Evolutionary conservation across 1,284 basidiomycete genomes (phyloP), one percentile per base, ranked within the genome.

Genomic region (Trichosporon coremiiforme): DNA sequence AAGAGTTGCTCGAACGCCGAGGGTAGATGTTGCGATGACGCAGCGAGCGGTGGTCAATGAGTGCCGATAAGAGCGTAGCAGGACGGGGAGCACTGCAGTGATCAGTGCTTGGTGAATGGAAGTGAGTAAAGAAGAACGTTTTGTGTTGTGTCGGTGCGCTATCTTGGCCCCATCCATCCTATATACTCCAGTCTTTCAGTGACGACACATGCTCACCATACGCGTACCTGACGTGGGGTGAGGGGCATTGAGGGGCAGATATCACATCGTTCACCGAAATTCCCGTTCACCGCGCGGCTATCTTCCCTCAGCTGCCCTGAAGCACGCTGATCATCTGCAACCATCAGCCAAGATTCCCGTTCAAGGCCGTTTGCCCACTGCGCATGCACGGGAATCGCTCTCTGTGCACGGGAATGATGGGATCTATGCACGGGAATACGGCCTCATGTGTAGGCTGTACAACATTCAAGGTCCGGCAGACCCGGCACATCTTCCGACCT

Each of bases 261-360:
- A 62, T 62, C 57, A 62, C 57, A 62, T 62, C 57, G 17, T 15
- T 6, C 57, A 20, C 13, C 25, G 29, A 65, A 50, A 65, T 65
- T 65, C 64, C 64, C 64, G 64, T 65, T 65, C 64, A 20, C 10
- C 50, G 31, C 20, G 31, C 31, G 31, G 31, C 31, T 62, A 62
- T 35, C 57, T n/a, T 35, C 17, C 17, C 33, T 22, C 55, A 6
- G 6, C 17, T 33, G 31, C 57, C 57, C 29, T 62, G 57, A n/a
- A 1, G 31, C 31, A 2, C 6, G 13, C 6, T 31, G 29, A 17
- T 31, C 9, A 62, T 62, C 57, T 62, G 31, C 57, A 62, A 62
- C 57, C 20, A 22, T 10, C 29, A n/a, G 9, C 17, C 17, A 3
- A 15, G 31, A 62, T 62, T 62, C 57, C 57, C 57, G 57, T 62